Evolutionary conservation across 2,329 filamentous ascomycete genomes (phyloP), one percentile per base, ranked within the genome.

Genomic region (Penicillium sp.): DNA sequence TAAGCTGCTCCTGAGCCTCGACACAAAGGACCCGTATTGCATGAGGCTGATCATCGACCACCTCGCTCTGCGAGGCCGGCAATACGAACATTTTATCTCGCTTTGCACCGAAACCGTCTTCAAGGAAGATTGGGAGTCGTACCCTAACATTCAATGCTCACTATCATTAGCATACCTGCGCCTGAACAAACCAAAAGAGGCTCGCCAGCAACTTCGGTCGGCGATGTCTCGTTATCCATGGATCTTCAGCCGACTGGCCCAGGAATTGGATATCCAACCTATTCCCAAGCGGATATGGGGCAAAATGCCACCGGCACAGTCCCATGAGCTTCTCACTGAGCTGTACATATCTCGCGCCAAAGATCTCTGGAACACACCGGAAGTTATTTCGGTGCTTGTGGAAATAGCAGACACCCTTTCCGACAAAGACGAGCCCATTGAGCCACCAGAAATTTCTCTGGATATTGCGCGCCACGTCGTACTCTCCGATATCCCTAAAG

Each of bases 251-350:
- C 80, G 86, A 21, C 77, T 99, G 3, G 94, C 93, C 69, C 87
- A 89, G 64, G 88, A 90, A 48, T 78, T 97, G 24, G 86, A 88
- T 61, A 79, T 97, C 28, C 87, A 91, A 14, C 80, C 82, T 6
- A 78, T 90, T 7, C 92, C 94, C 1, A 86, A 86, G 33, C 83
- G 85, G 0, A 83, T 97, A 30, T 97, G 94, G 93, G 92, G 90
- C 52, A 82, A 86, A 59, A 81, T 84, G 65, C 83, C 89, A 5
- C 81, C 86, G 0, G 82, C 84, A 28, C 78, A 82, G 12, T 79
- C 85, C 47, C 83, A 91, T 62, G 80, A 83, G 55, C 81, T 96
- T 38, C 83, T 90, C 65, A 84, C 85, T 4, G 84, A 88, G 65
- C 79, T 96, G 2, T 96, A 96, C 67, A 80, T 90, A 26, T 79